phyloP scores from a whole-genome alignment of 805 yeast species.

The Cyberlindnera mrakii region DNA sequence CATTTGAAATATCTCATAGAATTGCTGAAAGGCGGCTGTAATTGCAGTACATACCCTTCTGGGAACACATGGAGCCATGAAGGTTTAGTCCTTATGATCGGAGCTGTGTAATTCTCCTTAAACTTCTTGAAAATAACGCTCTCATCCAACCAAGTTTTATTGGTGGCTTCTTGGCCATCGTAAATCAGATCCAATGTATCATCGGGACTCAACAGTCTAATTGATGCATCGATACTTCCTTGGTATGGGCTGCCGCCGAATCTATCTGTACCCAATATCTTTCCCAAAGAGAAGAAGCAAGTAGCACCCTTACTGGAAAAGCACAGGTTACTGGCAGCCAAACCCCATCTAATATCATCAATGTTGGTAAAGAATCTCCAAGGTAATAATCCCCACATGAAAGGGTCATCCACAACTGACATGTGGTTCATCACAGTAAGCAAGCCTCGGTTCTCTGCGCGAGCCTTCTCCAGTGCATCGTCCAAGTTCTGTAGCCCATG shows the following conservation, averaged over 20 bases:
- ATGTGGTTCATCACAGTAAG: slow-evolving; percentile 89
- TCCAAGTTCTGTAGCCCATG: slow-evolving; percentile 60
- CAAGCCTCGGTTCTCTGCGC: slow-evolving; percentile 64
- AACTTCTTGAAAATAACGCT: slow-evolving; percentile 10
- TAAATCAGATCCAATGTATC: slow-evolving; percentile 45
- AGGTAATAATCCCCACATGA: slow-evolving; percentile 82
- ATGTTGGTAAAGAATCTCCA: slow-evolving; percentile 55
- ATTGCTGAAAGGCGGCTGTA: slow-evolving; percentile 69
- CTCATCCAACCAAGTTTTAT: slow-evolving; percentile 13
- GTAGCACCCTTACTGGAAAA: slow-evolving; percentile 49
- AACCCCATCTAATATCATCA: slow-evolving; percentile 81
- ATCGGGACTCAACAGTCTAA: slow-evolving; percentile 73
- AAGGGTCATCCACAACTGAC: slow-evolving; percentile 89
- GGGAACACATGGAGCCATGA: slow-evolving; percentile 95
- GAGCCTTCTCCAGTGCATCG: slow-evolving; percentile 54
- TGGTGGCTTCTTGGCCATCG: slow-evolving; percentile 19
- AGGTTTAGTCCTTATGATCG: slow-evolving; percentile 56
- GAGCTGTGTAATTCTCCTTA: slow-evolving; percentile 36
- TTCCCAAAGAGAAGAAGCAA: slow-evolving; percentile 78
- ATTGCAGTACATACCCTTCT: slow-evolving; percentile 87
- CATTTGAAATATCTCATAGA: slow-evolving; percentile 94
- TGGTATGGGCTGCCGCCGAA: slow-evolving; percentile 95
- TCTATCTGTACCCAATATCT: slow-evolving; percentile 78
- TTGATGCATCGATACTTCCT: slow-evolving; percentile 80
- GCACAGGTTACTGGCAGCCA: slow-evolving; percentile 90